Conservation (phyloP, 1,139 yeast genomes). For the Yamadazyma sp. region DNA sequence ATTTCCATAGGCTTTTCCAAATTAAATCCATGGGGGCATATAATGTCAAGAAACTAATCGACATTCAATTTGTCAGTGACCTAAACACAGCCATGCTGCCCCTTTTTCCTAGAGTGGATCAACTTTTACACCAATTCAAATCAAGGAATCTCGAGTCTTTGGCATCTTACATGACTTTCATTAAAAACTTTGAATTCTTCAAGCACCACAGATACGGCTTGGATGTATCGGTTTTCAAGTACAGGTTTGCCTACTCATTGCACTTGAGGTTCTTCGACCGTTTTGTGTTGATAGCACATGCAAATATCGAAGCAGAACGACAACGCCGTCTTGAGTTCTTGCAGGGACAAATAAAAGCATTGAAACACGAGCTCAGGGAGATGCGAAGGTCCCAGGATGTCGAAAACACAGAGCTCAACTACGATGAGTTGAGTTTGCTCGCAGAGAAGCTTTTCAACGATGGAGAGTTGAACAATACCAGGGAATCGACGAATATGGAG, state of each 20-base stretch:
- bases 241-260: conserved; percentile 14
- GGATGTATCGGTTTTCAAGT: conserved; percentile 16
- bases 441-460: conserved; percentile 15
- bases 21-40: conserved; percentile 13
- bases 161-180: background rate
- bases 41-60: conserved; percentile 15
- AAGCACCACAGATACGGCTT: conserved; percentile 12
- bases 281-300: conserved; percentile 8
- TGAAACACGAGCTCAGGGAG: conserved; percentile 10
- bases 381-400: background rate
- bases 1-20: conserved; percentile 23
- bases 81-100: conserved; percentile 20
- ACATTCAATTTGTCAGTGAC: conserved; percentile 19
- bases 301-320: conserved; percentile 13
- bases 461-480: background rate
- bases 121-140: conserved; percentile 4
- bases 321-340: conserved; percentile 14
- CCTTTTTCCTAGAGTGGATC: conserved; percentile 3
- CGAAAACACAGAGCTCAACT: conserved; percentile 5
- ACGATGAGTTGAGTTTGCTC: conserved; percentile 14
- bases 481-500: too few relatives aligned
- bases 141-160: conserved; percentile 3
- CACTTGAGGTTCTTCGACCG: conserved; percentile 8
- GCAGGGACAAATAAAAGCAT: conserved; percentile 7
- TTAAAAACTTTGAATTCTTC: conserved; percentile 7